Evolutionary conservation across 1,139 yeast species (phyloP).

Genomic region (Saccharomyces hybrid): DNA sequence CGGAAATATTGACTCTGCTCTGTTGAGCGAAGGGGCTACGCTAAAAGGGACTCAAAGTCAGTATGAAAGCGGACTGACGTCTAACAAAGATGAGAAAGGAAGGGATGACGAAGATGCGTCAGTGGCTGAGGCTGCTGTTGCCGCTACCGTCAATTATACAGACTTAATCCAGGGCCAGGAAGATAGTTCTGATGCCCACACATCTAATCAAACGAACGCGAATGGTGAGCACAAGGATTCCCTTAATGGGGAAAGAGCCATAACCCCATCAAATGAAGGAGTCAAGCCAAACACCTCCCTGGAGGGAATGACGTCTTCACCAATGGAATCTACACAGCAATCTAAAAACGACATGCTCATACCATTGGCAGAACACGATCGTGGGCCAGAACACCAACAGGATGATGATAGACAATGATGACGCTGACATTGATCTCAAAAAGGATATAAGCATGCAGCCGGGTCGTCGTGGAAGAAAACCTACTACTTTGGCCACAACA

Average conservation of each 20-base stretch:
- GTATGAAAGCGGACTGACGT: not conserved
- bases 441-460: constrained; percentile 19
- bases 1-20: constrained; percentile 17
- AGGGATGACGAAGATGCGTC: constrained; percentile 12
- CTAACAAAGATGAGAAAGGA: constrained; percentile 8
- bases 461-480: constrained; percentile 28
- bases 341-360: constrained; percentile 3
- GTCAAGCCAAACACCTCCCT: constrained; percentile 1
- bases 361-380: constrained; percentile 1
- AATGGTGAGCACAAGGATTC: constrained; percentile 5
- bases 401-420: constrained; percentile 6
- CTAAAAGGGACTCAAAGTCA: not conserved
- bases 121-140: constrained; percentile 15
- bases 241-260: not conserved
- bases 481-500: constrained; percentile 49
- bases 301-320: constrained; percentile 1
- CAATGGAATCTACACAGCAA: not conserved
- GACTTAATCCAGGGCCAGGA: constrained; percentile 14
- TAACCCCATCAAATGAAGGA: not conserved
- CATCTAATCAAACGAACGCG: not conserved
- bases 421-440: constrained; percentile 12
- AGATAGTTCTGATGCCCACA: constrained; percentile 4
- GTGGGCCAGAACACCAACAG: constrained; percentile 4
- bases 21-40: constrained; percentile 11
- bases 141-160: constrained; percentile 19